phyloP scores from a whole-genome alignment of 2,329 filamentous ascomycete species.

The Aspergillus costaricaensis region DNA sequence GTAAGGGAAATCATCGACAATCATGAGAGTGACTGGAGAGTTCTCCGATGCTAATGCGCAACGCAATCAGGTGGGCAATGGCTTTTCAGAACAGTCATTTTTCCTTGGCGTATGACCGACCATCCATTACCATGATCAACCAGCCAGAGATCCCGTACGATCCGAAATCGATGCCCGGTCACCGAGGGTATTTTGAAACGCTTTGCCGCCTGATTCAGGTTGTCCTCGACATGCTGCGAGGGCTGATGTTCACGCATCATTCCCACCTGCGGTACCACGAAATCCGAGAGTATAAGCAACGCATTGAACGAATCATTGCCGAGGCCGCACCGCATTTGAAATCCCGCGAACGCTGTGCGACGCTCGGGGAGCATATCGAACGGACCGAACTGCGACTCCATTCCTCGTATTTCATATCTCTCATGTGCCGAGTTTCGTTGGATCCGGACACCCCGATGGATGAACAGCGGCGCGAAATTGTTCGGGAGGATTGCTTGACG shows the following conservation, averaged over 20 bases:
- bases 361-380: constrained; percentile 54
- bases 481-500: constrained; percentile 56
- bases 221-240: constrained; percentile 57
- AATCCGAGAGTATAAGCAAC: constrained; percentile 57
- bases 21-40: neutral
- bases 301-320: constrained; percentile 56
- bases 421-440: constrained; percentile 60
- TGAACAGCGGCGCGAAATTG: constrained; percentile 33
- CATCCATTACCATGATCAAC: constrained; percentile 54
- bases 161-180: constrained; percentile 52
- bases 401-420: constrained; percentile 61
- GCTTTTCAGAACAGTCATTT: constrained; percentile 63
- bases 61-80: constrained; percentile 51
- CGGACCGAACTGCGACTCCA: constrained; percentile 62
- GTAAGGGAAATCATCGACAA: constrained; percentile 23
- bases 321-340: constrained; percentile 59
- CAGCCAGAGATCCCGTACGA: constrained; percentile 52
- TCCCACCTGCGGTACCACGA: constrained; percentile 53
- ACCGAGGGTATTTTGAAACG: constrained; percentile 57
- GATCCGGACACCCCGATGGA: constrained; percentile 43
- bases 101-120: constrained; percentile 62
- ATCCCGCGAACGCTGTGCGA: constrained; percentile 44
- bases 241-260: constrained; percentile 51
- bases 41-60: neutral
- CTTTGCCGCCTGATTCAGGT: constrained; percentile 56